Conservation (phyloP, 768 basidiomycete species). For the Termitomyces sp. region DNA sequence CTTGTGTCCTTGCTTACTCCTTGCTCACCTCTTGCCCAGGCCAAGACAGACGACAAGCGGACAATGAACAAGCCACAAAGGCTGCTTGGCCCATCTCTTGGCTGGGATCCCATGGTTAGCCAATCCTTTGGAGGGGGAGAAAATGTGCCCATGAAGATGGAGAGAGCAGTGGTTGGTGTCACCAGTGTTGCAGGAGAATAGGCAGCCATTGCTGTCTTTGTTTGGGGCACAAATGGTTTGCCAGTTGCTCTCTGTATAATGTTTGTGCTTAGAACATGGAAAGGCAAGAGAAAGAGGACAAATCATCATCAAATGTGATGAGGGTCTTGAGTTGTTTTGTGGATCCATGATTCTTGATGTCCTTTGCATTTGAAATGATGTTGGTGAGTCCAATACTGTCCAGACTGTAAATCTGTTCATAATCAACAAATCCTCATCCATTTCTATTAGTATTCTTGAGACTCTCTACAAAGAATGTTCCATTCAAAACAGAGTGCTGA, state of each 20-base stretch:
- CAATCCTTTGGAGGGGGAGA: no score
- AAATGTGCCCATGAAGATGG: constrained; percentile 90
- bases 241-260: constrained; percentile 65
- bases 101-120: no score
- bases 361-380: constrained; percentile 76
- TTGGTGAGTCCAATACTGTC: constrained; percentile 94
- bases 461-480: constrained; percentile 91
- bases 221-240: constrained; percentile 53
- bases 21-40: no score
- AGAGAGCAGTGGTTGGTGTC: constrained; percentile 69
- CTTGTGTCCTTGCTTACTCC: no score
- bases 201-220: constrained; percentile 54
- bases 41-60: no score
- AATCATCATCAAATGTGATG: constrained; percentile 86
- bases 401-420: constrained; percentile 80
- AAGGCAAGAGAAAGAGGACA: not conserved
- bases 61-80: no score
- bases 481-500: constrained; percentile 96
- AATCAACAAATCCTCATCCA: constrained; percentile 85
- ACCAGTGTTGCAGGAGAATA: constrained; percentile 57
- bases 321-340: constrained; percentile 68
- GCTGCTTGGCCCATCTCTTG: no score
- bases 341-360: constrained; percentile 70
- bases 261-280: constrained; percentile 14
- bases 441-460: constrained; percentile 93